A percentile compares a stretch with the other conserved stretches of the same genome.
Evolutionary conservation across 352 stramenopile species (phyloP).

Genomic region (Pythium phragmiticola): DNA sequence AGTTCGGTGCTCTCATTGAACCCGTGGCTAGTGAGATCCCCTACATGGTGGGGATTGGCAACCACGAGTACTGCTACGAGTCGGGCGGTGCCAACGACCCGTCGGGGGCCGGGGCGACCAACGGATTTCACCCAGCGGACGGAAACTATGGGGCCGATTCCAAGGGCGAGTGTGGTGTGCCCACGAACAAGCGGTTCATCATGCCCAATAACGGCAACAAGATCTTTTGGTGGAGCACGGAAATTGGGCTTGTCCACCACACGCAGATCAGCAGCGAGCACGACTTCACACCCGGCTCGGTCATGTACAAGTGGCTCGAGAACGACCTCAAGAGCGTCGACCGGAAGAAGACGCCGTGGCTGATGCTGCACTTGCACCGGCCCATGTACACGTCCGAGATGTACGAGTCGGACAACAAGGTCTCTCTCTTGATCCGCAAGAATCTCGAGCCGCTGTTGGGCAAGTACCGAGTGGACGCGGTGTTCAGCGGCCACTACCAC

Average conservation of each 20-base stretch:
- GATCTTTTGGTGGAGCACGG: slow-evolving; percentile 31
- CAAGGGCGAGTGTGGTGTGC: slow-evolving; percentile 72
- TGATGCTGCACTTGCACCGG: slow-evolving; percentile 23
- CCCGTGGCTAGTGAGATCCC: slow-evolving; percentile 55
- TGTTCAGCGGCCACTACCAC: slow-evolving; percentile 30
- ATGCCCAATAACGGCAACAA: slow-evolving; percentile 38
- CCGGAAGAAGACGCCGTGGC: slow-evolving; percentile 26
- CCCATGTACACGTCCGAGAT: slow-evolving; percentile 25
- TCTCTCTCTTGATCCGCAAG: slow-evolving; percentile 16
- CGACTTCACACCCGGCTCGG: slow-evolving; percentile 21
- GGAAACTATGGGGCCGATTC: slow-evolving; percentile 25
- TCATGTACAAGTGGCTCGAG: slow-evolving; percentile 30
- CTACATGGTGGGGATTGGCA: slow-evolving; percentile 53
- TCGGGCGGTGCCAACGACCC: slow-evolving; percentile 15
- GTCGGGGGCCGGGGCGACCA: slow-evolving; percentile 14
- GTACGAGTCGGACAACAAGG: slow-evolving; percentile 12
- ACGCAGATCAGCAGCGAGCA: slow-evolving; percentile 31
- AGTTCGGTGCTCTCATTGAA: slow-evolving; percentile 64
- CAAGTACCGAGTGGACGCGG: slow-evolving; percentile 8
- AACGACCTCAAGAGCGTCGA: slow-evolving; percentile 17
- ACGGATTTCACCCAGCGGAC: slow-evolving; percentile 13
- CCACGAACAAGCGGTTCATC: slow-evolving; percentile 49
- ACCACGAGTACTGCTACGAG: slow-evolving; percentile 28
- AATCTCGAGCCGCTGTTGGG: slow-evolving; percentile 25
- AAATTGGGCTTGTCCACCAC: slow-evolving; percentile 28